Evolutionary conservation across 441 rosid genomes (phyloP), one percentile per base, ranked within the genome.

Genomic region (Brassica balearica): DNA sequence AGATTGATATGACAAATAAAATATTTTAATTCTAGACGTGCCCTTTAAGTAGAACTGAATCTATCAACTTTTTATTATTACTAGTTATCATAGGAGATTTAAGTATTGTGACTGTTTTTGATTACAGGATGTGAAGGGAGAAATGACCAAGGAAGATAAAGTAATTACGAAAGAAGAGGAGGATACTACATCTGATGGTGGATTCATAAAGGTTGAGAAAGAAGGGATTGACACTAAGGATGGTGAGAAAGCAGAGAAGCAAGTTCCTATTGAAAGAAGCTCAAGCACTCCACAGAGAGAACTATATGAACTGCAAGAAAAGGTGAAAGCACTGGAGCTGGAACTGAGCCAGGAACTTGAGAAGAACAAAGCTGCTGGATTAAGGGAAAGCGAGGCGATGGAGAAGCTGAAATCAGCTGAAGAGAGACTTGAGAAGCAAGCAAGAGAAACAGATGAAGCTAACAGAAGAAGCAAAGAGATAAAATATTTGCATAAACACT

Each of bases 101-200:
- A 22, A 43, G 65, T 11, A 34, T 66, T 43, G n/a, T 66, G 20
- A 65, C 3, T 2, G 12, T 20, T 46, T 67, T 46, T 67, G 48
- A 1, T 68, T 75, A 11, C 84, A 88, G 97, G 86, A 19, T 48
- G 70, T 68, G 12, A 86, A 84, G 46, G 87, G 85, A 76, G 86
- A 81, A 23, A 51, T 77, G 80, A 78, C 65, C 9, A 69, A 71
- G 19, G 85, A 76, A 29, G 87, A 77, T 53, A 86, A 80, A 73
- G 90, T 66, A 72, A 89, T 80, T 17, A 88, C 81, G 77, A 91
- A 88, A 80, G 93, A 90, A 67, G 95, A 92, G 55, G 95, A 94
- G 48, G 98, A 92, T 83, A 84, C 84, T 68, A 62, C 83, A 29
- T 29, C 5, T 29, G 34, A 29, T 29, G 34, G 34, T 29, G 34